These are phyloP conservation scores for Globisporangium carolinianum DNA, from an alignment of 352 stramenopile genomes.

Conservation along the genomic window DNA sequence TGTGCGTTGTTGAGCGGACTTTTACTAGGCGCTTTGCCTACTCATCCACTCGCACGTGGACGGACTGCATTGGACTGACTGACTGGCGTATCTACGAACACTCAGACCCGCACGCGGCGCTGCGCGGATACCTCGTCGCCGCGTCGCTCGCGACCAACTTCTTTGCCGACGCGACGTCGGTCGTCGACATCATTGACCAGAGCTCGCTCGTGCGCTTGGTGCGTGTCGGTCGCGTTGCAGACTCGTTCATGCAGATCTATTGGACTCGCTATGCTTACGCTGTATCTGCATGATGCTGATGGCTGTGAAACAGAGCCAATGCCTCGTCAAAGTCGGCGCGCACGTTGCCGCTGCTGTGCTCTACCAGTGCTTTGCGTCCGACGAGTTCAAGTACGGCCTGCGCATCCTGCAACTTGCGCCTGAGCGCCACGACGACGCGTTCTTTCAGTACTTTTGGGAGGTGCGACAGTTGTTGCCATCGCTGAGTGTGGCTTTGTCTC, in stretches of 20 bases:
- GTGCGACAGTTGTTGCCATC: conserved; percentile 19
- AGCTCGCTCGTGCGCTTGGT: conserved; percentile 78
- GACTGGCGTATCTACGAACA: conserved; percentile 1
- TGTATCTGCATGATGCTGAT: too few species aligned
- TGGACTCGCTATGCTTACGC: neutral
- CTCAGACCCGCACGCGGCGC: conserved; percentile 52
- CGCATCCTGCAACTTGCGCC: conserved; percentile 70
- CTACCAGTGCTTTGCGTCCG: conserved; percentile 74
- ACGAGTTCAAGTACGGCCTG: conserved; percentile 79
- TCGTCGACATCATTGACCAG: conserved; percentile 79
- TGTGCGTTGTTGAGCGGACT: too few species aligned
- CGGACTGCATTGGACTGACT: too few species aligned
- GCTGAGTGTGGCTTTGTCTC: too few species aligned
- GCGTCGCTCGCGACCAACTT: conserved; percentile 79
- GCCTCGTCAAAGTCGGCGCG: conserved; percentile 75
- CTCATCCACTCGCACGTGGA: too few species aligned
- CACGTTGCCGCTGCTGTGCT: conserved; percentile 74
- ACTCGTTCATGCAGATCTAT: neutral
- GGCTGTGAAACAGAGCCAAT: conserved; percentile 50
- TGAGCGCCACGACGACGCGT: conserved; percentile 58
- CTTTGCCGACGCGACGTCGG: conserved; percentile 61
- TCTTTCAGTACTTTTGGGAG: conserved; percentile 88
- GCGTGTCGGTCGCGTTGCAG: conserved; percentile 7
- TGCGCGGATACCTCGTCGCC: conserved; percentile 69
- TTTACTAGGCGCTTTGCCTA: too few species aligned